A percentile compares a stretch with the other conserved stretches of the same genome.
These are phyloP conservation scores for Trifolium subterraneum DNA, from an alignment of 306 rosid species.

Conservation along the genomic window DNA sequence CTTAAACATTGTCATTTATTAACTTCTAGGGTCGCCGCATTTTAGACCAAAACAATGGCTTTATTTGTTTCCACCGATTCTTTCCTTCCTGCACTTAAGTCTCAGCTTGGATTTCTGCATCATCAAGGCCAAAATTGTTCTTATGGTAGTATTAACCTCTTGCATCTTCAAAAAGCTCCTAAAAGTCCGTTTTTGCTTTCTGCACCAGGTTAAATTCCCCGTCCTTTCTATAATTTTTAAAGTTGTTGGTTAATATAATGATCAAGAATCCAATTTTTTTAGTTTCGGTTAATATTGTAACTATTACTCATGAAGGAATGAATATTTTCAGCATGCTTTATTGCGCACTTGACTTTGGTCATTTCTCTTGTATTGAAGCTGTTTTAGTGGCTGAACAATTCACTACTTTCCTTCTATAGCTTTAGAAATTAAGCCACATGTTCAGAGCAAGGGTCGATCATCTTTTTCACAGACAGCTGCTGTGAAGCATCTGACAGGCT, in stretches of 20 bases:
- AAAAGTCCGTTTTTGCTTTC: constrained; percentile 35
- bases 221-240: constrained; percentile 19
- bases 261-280: background rate
- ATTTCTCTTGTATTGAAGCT: constrained; percentile 10
- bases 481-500: constrained; percentile 82
- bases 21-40: constrained; percentile 22
- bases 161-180: constrained; percentile 36
- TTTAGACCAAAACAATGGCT: constrained; percentile 46
- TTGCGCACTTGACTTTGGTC: background rate
- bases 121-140: constrained; percentile 16
- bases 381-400: constrained; percentile 38
- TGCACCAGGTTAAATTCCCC: constrained; percentile 39
- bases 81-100: constrained; percentile 42
- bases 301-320: constrained; percentile 14
- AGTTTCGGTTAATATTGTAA: background rate
- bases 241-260: constrained; percentile 6
- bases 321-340: constrained; percentile 24
- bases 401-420: constrained; percentile 26
- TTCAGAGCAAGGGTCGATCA: constrained; percentile 49
- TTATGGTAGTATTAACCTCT: constrained; percentile 15
- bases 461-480: constrained; percentile 65
- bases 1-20: no score
- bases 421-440: constrained; percentile 35
- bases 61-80: constrained; percentile 44
- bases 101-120: constrained; percentile 40